Base-by-base conservation (phyloP, 202 grass and related monocot species). In the Eragrostis tef region DNA sequence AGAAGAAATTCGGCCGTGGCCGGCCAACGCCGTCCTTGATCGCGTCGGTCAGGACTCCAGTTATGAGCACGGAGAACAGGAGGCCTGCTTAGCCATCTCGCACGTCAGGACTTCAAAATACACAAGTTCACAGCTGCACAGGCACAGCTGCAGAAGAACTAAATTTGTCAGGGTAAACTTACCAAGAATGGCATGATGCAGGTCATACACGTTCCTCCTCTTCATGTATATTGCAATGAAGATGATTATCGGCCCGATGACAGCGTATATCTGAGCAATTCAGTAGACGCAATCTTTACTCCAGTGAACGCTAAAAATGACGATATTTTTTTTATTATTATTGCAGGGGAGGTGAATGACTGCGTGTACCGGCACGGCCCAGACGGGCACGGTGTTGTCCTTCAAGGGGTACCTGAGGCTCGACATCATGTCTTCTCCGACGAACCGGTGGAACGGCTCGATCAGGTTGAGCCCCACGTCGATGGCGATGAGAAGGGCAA, bases 161-260 rank as follows among this genome's bases (percentile, higher is more conserved):
- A 0, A 4, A 44, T 31, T 31, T 36, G 26, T 17, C 16, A 64
- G 27, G 1, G 10, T 1, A 21, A 79, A 45, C 73, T 51, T 86
- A 90, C 92, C 95, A 73, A 98, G 87, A 75, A 94, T 87, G 20
- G 92, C 88, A 78, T 98, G 86, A 29, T 98, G 95, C 85, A 94
- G 64, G 83, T 98, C 95, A 49, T 91, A 98, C 31, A 92, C 83
- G 21, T 94, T 94, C 72, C 79, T 87, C 79, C 79, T 90, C 79
- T 84, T 94, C 9, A 93, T 21, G 46, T 98, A 98, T 16, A 98
- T 86, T 6, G 24, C 88, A 43, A 65, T 9, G 58, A 98, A 61
- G 69, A 98, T 86, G 36, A 83, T 14, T n/a, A 91, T 81, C 36
- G 94, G 92, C 49, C 75, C 71, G 27, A 88, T 12, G 42, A 98